phyloP scores from a whole-genome alignment of 2,329 filamentous ascomycete species.

The Stylonectria norvegica region DNA sequence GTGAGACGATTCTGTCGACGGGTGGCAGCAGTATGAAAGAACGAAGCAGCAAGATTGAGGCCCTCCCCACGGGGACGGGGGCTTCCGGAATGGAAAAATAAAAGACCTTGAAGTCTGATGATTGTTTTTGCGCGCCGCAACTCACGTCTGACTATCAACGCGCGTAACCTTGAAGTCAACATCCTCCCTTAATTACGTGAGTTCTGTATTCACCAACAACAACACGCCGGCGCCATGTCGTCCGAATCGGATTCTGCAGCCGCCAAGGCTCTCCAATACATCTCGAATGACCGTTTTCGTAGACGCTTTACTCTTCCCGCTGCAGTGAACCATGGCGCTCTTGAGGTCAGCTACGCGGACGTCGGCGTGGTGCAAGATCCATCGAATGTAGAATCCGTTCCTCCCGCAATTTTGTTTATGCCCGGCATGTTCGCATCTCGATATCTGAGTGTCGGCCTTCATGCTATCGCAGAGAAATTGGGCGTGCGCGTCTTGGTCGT shows the following conservation, averaged over 20 bases:
- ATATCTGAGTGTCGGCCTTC: conserved; percentile 30
- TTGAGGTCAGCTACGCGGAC: conserved; percentile 29
- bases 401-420: conserved; percentile 28
- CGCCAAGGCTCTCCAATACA: conserved; percentile 7
- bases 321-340: conserved; percentile 13
- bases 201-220: no score
- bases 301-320: conserved; percentile 24
- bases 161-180: no score
- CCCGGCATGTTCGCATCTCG: conserved; percentile 28
- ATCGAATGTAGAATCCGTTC: conserved; percentile 1
- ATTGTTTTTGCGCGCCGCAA: no score
- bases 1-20: no score
- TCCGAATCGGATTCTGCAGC: background rate
- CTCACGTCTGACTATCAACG: no score
- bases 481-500: conserved; percentile 31
- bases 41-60: no score
- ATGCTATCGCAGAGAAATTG: conserved; percentile 29
- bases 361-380: conserved; percentile 14
- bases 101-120: no score
- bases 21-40: no score
- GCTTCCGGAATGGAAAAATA: no score
- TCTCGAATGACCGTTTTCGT: conserved; percentile 27
- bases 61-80: no score
- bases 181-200: no score
- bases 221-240: no score